phyloP scores from a whole-genome alignment of 1,284 basidiomycete genomes.

The Tilletia caries region DNA sequence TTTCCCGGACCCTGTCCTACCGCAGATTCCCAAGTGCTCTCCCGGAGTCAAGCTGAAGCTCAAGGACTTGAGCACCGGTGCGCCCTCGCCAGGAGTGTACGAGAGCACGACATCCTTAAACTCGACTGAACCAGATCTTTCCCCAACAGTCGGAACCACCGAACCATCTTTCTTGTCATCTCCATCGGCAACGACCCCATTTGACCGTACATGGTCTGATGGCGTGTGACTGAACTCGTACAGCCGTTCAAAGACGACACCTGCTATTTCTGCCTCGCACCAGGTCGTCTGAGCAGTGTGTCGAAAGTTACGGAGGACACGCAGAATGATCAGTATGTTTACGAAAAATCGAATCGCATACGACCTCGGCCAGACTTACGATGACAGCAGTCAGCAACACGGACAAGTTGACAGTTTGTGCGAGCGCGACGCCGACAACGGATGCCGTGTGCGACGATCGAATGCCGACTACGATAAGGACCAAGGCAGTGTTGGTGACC shows the following conservation, averaged over 20 bases:
- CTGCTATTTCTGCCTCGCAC: constrained; percentile 53
- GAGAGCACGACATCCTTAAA: constrained; percentile 27
- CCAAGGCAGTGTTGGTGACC: constrained; percentile 31
- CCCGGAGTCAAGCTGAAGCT: constrained; percentile 28
- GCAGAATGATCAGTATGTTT: no score
- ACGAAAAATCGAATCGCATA: neutral
- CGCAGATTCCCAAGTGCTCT: constrained; percentile 33
- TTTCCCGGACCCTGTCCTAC: constrained; percentile 37
- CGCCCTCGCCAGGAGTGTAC: constrained; percentile 28
- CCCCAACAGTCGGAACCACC: neutral
- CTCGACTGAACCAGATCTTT: neutral
- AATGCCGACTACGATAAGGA: constrained; percentile 33
- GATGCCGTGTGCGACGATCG: constrained; percentile 30
- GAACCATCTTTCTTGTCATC: neutral
- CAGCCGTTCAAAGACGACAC: constrained; percentile 52
- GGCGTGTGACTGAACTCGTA: constrained; percentile 42
- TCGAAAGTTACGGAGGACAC: no score
- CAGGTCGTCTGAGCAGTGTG: constrained; percentile 30
- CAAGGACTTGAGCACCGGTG: constrained; percentile 33
- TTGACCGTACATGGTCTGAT: constrained; percentile 20
- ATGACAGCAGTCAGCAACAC: constrained; percentile 23
- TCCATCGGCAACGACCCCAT: neutral
- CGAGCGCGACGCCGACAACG: constrained; percentile 50
- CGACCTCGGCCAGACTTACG: neutral
- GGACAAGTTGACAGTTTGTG: constrained; percentile 37